phyloP scores from a whole-genome alignment of 2,329 filamentous ascomycete genomes.

The Alternaria brassicicola region DNA sequence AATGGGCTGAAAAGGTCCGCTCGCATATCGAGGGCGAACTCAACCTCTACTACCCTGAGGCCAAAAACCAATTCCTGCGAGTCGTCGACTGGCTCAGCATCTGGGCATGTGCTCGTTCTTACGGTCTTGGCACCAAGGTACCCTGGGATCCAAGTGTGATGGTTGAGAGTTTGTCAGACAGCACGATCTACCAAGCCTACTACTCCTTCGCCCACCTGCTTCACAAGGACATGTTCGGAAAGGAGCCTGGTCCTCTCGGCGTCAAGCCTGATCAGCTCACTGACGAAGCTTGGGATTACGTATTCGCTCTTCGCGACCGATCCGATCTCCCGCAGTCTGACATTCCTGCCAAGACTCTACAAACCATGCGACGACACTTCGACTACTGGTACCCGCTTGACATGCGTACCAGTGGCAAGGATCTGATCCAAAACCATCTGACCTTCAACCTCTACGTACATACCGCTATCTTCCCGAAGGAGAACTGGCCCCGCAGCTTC shows the following conservation, averaged over 20 bases:
- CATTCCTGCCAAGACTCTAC: slow-evolving; percentile 75
- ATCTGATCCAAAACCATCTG: slow-evolving; percentile 74
- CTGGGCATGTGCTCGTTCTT: slow-evolving; percentile 92
- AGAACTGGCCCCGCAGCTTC: slow-evolving; percentile 87
- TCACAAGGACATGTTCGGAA: slow-evolving; percentile 86
- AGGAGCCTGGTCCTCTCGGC: slow-evolving; percentile 49
- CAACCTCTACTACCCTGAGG: slow-evolving; percentile 74
- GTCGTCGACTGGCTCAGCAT: slow-evolving; percentile 83
- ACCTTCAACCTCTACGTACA: slow-evolving; percentile 97
- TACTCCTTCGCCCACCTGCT: slow-evolving; percentile 68
- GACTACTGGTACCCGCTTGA: slow-evolving; percentile 98
- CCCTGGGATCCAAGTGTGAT: slow-evolving; percentile 92
- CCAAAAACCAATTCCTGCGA: slow-evolving; percentile 70
- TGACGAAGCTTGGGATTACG: slow-evolving; percentile 95
- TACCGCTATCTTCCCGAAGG: slow-evolving; percentile 81
- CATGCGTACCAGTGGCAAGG: slow-evolving; percentile 86
- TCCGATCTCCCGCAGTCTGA: slow-evolving; percentile 72
- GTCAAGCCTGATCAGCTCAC: slow-evolving; percentile 86
- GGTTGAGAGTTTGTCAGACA: slow-evolving; percentile 90
- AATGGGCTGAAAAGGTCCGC: slow-evolving; percentile 74
- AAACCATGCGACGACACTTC: slow-evolving; percentile 86
- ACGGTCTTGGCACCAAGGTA: slow-evolving; percentile 89
- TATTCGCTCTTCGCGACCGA: slow-evolving; percentile 80
- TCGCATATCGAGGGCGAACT: slow-evolving; percentile 62
- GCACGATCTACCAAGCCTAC: slow-evolving; percentile 85